These are phyloP conservation scores for Aspergillus sp. DNA, from an alignment of 2,329 filamentous ascomycete genomes.

Conservation along the genomic window DNA sequence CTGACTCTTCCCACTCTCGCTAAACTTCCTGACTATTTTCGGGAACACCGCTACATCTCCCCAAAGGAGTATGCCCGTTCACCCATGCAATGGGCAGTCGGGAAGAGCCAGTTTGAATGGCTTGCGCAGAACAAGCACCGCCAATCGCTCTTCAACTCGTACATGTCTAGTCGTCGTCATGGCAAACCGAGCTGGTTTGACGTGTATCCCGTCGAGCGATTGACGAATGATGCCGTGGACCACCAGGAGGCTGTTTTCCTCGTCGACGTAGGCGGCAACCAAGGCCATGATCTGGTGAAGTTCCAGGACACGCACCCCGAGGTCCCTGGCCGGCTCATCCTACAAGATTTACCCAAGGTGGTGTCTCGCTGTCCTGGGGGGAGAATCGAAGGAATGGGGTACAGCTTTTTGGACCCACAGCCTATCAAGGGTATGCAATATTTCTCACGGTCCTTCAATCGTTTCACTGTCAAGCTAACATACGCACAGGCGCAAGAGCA, in stretches of 20 bases:
- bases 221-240: conserved; percentile 26
- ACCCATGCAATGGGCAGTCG: conserved; percentile 37
- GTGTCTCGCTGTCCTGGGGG: conserved; percentile 13
- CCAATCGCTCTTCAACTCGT: conserved; percentile 35
- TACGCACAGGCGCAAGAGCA: conserved; percentile 29
- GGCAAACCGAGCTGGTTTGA: conserved; percentile 36
- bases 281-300: conserved; percentile 41
- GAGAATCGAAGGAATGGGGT: conserved; percentile 34
- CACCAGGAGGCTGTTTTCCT: conserved; percentile 35
- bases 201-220: conserved; percentile 31
- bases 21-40: conserved; percentile 35
- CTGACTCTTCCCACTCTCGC: conserved; percentile 36
- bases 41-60: conserved; percentile 27
- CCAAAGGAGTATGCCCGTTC: conserved; percentile 32
- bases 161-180: conserved; percentile 36
- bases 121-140: conserved; percentile 28
- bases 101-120: conserved; percentile 39
- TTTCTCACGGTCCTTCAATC: neutral
- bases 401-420: conserved; percentile 38
- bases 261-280: conserved; percentile 47
- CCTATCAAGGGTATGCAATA: conserved; percentile 30
- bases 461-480: neutral
- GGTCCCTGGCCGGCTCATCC: conserved; percentile 37
- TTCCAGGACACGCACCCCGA: conserved; percentile 36
- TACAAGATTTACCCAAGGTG: conserved; percentile 45